Evolutionary conservation across 768 basidiomycete species (phyloP).

Genomic region (Termitomyces sp.): DNA sequence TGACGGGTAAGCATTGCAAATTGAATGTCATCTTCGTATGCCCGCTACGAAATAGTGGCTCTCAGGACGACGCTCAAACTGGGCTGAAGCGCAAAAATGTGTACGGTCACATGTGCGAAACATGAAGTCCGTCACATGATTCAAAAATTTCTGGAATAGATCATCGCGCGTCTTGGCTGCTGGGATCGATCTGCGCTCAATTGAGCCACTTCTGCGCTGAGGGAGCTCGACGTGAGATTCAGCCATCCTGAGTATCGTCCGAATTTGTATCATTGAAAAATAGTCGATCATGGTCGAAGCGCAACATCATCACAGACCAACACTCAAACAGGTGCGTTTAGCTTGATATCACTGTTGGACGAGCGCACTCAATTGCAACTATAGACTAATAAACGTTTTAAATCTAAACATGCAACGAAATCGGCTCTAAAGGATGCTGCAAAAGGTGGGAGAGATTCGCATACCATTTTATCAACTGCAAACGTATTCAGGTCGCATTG

Average conservation of each 20-base stretch:
- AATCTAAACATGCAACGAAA: slow-evolving; percentile 88
- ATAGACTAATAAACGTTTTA: slow-evolving; percentile 89
- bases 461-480: not conserved
- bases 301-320: slow-evolving; percentile 67
- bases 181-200: slow-evolving; percentile 2
- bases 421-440: slow-evolving; percentile 76
- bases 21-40: no score
- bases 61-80: no score
- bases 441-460: slow-evolving; percentile 51
- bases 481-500: slow-evolving; percentile 44
- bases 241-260: not conserved
- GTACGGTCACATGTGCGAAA: no score
- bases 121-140: slow-evolving; percentile 8
- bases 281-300: slow-evolving; percentile 30
- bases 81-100: no score
- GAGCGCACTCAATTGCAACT: not conserved
- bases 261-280: not conserved
- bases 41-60: no score
- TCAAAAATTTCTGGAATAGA: slow-evolving; percentile 5
- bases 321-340: slow-evolving; percentile 72
- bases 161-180: no score
- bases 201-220: not conserved
- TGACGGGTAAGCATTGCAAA: no score
- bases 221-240: not conserved
- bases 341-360: not conserved